Percentiles rank a stretch among this genome's conserved stretches.
Conservation (phyloP, 2,329 filamentous ascomycete genomes). For the Cryphonectria nitschkei region DNA sequence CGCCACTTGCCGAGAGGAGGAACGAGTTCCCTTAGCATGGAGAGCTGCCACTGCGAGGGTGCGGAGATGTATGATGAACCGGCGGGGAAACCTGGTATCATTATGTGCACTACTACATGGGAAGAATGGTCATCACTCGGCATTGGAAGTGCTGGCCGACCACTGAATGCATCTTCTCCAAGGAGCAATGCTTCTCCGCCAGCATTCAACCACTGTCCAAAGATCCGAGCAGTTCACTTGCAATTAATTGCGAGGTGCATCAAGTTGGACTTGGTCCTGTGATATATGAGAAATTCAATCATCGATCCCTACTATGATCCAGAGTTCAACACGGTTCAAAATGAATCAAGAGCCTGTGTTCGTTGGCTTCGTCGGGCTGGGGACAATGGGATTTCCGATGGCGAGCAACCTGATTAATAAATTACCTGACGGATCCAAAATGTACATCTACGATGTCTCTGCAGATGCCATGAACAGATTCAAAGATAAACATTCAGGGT, state of each 20-base stretch:
- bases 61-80: neutral
- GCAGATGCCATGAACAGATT: slow-evolving; percentile 57
- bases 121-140: slow-evolving; percentile 15
- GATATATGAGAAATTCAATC: neutral
- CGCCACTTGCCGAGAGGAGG: neutral
- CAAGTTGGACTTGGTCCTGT: neutral
- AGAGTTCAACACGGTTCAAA: neutral
- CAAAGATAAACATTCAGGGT: slow-evolving; percentile 48
- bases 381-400: slow-evolving; percentile 62
- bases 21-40: neutral
- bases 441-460: slow-evolving; percentile 67
- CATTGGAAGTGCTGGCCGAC: slow-evolving; percentile 22
- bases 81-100: neutral
- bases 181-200: neutral
- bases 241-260: neutral
- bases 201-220: neutral
- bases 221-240: neutral
- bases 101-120: neutral
- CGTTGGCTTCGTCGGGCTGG: slow-evolving; percentile 57
- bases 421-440: slow-evolving; percentile 60
- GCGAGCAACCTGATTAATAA: slow-evolving; percentile 68
- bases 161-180: neutral
- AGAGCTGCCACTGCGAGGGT: neutral
- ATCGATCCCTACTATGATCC: neutral
- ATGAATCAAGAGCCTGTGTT: slow-evolving; percentile 8